phyloP scores from a whole-genome alignment of 139 green algal genomes.

The Astrephomene gubernaculifera region DNA sequence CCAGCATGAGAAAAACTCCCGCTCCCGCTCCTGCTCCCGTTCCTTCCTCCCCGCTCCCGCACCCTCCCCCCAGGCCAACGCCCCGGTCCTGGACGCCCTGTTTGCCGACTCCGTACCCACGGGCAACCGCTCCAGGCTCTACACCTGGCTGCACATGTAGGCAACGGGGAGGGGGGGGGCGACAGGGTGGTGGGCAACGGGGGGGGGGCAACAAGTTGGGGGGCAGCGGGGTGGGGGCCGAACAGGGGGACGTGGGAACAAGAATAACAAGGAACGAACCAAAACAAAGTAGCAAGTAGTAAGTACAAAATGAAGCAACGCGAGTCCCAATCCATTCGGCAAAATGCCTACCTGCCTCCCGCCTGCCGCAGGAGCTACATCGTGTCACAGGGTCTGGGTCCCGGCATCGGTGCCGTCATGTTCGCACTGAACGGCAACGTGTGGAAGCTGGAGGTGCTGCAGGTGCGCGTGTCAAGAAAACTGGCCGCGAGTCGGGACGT shows the following conservation, averaged over 20 bases:
- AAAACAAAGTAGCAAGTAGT: too few relatives aligned
- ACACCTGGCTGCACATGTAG: constrained; percentile 51
- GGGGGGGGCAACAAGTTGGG: too few relatives aligned
- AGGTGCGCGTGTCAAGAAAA: constrained; percentile 27
- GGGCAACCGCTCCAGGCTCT: constrained; percentile 43
- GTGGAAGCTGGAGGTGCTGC: constrained; percentile 42
- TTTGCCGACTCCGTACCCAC: constrained; percentile 59
- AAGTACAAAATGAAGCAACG: too few relatives aligned
- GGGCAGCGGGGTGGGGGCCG: too few relatives aligned
- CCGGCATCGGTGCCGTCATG: constrained; percentile 34
- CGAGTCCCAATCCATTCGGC: too few relatives aligned
- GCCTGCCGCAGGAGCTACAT: constrained; percentile 7
- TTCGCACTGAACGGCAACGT: constrained; percentile 43
- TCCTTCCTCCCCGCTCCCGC: neutral
- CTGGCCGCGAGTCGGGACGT: too few relatives aligned
- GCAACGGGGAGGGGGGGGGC: neutral
- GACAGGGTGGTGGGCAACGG: too few relatives aligned
- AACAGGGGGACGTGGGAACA: too few relatives aligned
- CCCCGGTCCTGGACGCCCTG: constrained; percentile 53
- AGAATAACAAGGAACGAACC: too few relatives aligned
- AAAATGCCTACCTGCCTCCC: too few relatives aligned
- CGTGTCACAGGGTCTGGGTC: constrained; percentile 40
- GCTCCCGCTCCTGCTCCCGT: too few relatives aligned
- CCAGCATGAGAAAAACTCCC: too few relatives aligned
- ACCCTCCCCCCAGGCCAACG: constrained; percentile 43